Evolutionary conservation across 2,329 filamentous ascomycete genomes (phyloP), one percentile per base, ranked within the genome.

Genomic region (Biscogniauxia mediterranea): DNA sequence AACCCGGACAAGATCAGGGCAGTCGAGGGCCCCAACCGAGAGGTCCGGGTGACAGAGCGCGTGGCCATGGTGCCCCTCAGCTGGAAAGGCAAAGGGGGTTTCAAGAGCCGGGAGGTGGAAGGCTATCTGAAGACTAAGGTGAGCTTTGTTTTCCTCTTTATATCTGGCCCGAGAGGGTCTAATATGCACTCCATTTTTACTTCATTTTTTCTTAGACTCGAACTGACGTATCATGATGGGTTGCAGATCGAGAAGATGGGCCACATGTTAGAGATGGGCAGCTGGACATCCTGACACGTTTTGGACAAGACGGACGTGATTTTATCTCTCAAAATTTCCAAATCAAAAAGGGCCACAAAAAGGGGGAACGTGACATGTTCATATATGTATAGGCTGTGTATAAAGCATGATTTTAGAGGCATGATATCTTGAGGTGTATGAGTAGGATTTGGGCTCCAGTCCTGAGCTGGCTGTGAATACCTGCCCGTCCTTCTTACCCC

Each of bases 1-100:
- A 99, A 99, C 71, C 95, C 95, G 0, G 95, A 99, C 70, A 99
- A 99, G 80, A 91, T 99, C 51, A 83, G 92, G 17, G 95, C 95
- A 0, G 91, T 99, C 0, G 95, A 99, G 75, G 95, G 95, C 0
- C 93, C 93, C 0, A 91, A 91, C 66, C 81, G 93, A 11, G 94
- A 99, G 77, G 83, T 99, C 13, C 83, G 90, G 8, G 95, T 99
- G 1, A 91, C 85, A 67, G 94, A 98, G 77, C 81, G 95, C 53
- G 93, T 99, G 13, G 89, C 93, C 1, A 99, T 99, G 95, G 89
- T 99, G 61, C 95, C 95, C 2, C 75, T 98, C 63, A 93, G 92
- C 9, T 99, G 95, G 95, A 91, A 91, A 73, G 92, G 91, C 1
- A 86, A 88, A 68, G 89, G 89, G 50, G 95, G 95, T 0, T 92